These are phyloP conservation scores for Amanita exitialis DNA, from an alignment of 768 basidiomycete species.

Conservation along the genomic window DNA sequence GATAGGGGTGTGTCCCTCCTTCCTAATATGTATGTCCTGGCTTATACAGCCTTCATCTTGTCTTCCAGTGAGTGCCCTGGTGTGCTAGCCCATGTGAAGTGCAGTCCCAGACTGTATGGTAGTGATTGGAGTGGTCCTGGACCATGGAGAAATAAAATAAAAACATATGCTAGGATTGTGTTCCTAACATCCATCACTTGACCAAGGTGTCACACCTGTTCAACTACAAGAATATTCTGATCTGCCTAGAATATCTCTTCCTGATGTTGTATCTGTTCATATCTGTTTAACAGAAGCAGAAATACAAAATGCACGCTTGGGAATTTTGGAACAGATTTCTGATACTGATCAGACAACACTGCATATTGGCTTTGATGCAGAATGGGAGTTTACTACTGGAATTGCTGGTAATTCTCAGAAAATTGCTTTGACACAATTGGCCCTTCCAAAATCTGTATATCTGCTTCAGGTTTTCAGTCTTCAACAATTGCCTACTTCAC, in stretches of 20 bases:
- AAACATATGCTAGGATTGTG: no score
- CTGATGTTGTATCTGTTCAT: slow-evolving; percentile 3
- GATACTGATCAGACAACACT: background rate
- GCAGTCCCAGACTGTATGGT: no score
- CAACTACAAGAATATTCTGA: slow-evolving; percentile 6
- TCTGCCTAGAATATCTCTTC: slow-evolving; percentile 4
- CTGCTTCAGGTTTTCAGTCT: background rate
- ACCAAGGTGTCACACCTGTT: slow-evolving; percentile 4
- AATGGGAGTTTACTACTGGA: slow-evolving; percentile 10
- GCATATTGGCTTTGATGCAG: slow-evolving; percentile 11
- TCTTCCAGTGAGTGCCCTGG: no score
- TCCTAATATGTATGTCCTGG: no score
- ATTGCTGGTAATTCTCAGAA: slow-evolving; percentile 5
- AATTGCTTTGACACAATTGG: slow-evolving; percentile 9
- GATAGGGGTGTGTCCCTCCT: no score
- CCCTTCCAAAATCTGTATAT: slow-evolving; percentile 3
- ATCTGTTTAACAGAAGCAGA: slow-evolving; percentile 4
- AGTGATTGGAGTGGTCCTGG: no score
- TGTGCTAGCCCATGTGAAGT: no score
- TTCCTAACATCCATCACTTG: no score
- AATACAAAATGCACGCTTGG: slow-evolving; percentile 6
- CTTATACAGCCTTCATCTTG: no score
- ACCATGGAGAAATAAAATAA: no score
- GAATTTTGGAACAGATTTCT: background rate
- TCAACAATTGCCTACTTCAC: slow-evolving; percentile 3